Conservation (phyloP, 2,329 filamentous ascomycete species). For the Microsporum audouinii region DNA sequence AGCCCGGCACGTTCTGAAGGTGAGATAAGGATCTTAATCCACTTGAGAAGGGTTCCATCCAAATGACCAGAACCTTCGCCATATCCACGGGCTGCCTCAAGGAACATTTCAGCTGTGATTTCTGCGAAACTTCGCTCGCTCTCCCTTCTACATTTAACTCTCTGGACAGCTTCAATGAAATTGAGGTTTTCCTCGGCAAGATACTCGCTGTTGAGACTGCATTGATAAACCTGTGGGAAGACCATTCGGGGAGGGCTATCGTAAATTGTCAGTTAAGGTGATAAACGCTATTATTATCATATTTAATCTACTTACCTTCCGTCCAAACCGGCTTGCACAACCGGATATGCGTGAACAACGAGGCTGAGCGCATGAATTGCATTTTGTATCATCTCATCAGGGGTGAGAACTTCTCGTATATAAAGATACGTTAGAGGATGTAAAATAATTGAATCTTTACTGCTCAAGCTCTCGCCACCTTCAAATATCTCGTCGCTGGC, state of each 20-base stretch:
- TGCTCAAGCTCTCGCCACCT: background rate
- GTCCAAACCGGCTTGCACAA: background rate
- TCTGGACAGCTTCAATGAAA: background rate
- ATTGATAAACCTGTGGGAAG: background rate
- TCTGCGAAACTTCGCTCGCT: background rate
- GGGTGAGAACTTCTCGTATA: constrained; percentile 1
- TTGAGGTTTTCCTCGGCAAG: background rate
- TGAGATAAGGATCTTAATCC: background rate
- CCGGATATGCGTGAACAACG: constrained; percentile 5
- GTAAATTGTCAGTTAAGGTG: background rate
- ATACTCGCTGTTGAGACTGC: constrained; percentile 1
- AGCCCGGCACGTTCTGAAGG: background rate
- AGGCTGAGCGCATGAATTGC: constrained; percentile 4
- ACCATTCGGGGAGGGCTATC: background rate
- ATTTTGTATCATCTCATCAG: constrained; percentile 1
- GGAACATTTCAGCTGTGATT: constrained; percentile 4
- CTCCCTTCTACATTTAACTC: background rate
- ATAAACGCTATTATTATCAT: background rate
- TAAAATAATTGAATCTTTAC: constrained; percentile 1
- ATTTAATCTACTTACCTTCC: background rate
- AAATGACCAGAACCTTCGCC: constrained; percentile 4
- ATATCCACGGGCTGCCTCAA: constrained; percentile 5
- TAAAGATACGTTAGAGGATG: constrained; percentile 7
- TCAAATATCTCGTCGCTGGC: constrained; percentile 1
- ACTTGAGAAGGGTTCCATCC: constrained; percentile 1